Percentiles rank a stretch among this genome's conserved stretches.
Evolutionary conservation across 352 stramenopile genomes (phyloP).

Genomic region (Pythium rhizo-oryzae): DNA sequence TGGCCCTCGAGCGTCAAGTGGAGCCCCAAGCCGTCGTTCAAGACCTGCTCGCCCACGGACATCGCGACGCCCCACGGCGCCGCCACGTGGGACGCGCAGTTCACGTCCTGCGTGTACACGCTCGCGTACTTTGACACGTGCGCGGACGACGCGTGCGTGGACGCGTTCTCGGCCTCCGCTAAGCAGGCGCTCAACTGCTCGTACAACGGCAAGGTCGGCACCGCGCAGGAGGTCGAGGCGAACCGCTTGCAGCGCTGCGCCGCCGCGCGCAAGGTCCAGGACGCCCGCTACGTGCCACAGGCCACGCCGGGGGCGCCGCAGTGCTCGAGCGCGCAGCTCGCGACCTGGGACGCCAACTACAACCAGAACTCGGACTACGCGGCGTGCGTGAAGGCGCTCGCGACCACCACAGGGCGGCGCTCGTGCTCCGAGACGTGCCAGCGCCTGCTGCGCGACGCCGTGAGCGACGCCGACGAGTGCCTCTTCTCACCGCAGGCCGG

Average conservation of each 20-base stretch:
- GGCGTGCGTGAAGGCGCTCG: conserved; percentile 7
- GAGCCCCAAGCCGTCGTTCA: conserved; percentile 8
- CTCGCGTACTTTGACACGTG: conserved; percentile 29
- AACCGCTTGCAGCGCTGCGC: conserved; percentile 16
- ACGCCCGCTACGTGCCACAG: conserved; percentile 9
- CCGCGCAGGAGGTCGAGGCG: conserved; percentile 17
- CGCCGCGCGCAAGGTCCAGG: conserved; percentile 7
- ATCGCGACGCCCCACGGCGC: conserved; percentile 9
- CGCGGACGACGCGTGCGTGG: conserved; percentile 13
- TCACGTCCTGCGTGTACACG: conserved; percentile 21
- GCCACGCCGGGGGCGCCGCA: not conserved
- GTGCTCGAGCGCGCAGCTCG: conserved; percentile 18
- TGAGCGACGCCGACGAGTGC: conserved; percentile 21
- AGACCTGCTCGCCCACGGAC: conserved; percentile 14
- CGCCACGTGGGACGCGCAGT: conserved; percentile 15
- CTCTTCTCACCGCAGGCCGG: conserved; percentile 17
- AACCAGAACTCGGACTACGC: conserved; percentile 5
- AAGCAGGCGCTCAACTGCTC: conserved; percentile 21
- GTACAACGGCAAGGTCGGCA: conserved; percentile 22
- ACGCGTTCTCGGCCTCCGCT: conserved; percentile 11
- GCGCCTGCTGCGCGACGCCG: conserved; percentile 17
- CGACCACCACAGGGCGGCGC: not conserved
- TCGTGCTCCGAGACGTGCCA: conserved; percentile 20
- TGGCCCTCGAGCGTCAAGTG: conserved; percentile 18
- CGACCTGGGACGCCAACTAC: conserved; percentile 19